Evolutionary conservation across 2,329 filamentous ascomycete species (phyloP), one percentile per base, ranked within the genome.

Genomic region (Fusarium irregulare): DNA sequence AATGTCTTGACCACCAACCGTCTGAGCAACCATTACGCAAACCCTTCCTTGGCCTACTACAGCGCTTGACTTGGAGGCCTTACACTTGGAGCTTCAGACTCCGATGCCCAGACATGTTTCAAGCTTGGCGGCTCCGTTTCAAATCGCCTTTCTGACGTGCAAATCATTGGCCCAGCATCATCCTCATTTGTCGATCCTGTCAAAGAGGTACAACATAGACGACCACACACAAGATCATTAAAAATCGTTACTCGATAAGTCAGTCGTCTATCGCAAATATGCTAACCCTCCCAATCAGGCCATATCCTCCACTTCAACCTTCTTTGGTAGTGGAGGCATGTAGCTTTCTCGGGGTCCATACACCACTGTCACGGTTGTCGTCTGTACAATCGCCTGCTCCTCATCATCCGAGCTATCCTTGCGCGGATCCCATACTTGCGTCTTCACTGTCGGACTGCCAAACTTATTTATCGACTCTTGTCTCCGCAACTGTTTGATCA

Each of bases 401-500:
- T 63, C 53, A 11, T 72, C 72, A 14, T 74, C 72, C 11, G 60
- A 63, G 6, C 46, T 37, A 23, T 45, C 55, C 12, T 32, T 54
- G 11, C 60, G 41, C 6, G 62, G 34, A 41, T 66, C 61, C 68
- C 64, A 68, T 13, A 60, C 50, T 28, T 56, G 58, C 16, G 51
- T 60, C 20, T 66, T 62, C 8, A 58, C 65, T 6, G 60, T 45
- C 6, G 56, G 28, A n/a, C 58, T 48, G 23, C 60, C 67, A 47
- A 74, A 72, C n/a, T 64, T 72, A 5, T 67, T 74, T 18, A 73
- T n/a, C 6, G 73, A 75, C 23, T 75, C 67, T 37, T 75, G 62
- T 23, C 65, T 64, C 16, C 72, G 60, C 47, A 75, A 42, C 30
- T 75, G 68, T 34, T 57, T 58, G 27, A 66, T 62, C 37, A 73